These are phyloP conservation scores for Meyerozyma smithsonii DNA, from an alignment of 1,139 yeast species.

Conservation along the genomic window DNA sequence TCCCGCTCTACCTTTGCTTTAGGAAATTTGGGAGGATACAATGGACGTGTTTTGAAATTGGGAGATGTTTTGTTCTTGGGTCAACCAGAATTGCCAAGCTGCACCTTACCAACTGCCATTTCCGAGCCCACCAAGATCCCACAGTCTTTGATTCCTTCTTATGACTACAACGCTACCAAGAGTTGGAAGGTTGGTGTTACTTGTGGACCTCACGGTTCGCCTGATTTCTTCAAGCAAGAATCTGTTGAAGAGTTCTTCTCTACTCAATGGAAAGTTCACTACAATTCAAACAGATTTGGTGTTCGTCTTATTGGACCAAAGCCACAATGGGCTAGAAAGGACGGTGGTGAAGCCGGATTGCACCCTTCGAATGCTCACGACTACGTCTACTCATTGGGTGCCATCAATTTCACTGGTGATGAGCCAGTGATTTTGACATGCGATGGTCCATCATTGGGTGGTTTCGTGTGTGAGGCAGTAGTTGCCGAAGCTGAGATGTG, in stretches of 20 bases:
- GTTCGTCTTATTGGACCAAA: slow-evolving; percentile 93
- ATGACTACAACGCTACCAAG: slow-evolving; percentile 33
- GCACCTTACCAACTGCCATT: slow-evolving; percentile 68
- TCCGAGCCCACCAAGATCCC: slow-evolving; percentile 60
- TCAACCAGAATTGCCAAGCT: slow-evolving; percentile 64
- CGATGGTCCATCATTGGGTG: slow-evolving; percentile 97
- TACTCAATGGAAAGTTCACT: slow-evolving; percentile 88
- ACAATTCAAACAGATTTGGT: slow-evolving; percentile 95
- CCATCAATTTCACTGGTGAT: slow-evolving; percentile 96
- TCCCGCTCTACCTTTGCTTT: slow-evolving; percentile 95
- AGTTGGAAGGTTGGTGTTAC: slow-evolving; percentile 90
- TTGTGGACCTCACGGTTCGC: slow-evolving; percentile 97
- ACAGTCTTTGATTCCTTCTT: slow-evolving; percentile 52
- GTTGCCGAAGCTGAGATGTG: slow-evolving; percentile 95
- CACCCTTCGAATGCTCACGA: slow-evolving; percentile 98
- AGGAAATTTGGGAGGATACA: slow-evolving; percentile 91
- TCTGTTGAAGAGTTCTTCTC: slow-evolving; percentile 70
- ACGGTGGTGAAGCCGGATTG: slow-evolving; percentile 97
- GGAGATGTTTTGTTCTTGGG: slow-evolving; percentile 91
- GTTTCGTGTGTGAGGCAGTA: slow-evolving; percentile 94
- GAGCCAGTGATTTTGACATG: slow-evolving; percentile 96
- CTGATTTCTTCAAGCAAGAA: slow-evolving; percentile 84
- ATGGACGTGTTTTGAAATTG: slow-evolving; percentile 83
- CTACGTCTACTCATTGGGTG: slow-evolving; percentile 93
- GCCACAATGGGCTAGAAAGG: slow-evolving; percentile 94